These are phyloP conservation scores for Halenospora varia DNA, from an alignment of 495 filamentous ascomycete genomes.

Conservation along the genomic window DNA sequence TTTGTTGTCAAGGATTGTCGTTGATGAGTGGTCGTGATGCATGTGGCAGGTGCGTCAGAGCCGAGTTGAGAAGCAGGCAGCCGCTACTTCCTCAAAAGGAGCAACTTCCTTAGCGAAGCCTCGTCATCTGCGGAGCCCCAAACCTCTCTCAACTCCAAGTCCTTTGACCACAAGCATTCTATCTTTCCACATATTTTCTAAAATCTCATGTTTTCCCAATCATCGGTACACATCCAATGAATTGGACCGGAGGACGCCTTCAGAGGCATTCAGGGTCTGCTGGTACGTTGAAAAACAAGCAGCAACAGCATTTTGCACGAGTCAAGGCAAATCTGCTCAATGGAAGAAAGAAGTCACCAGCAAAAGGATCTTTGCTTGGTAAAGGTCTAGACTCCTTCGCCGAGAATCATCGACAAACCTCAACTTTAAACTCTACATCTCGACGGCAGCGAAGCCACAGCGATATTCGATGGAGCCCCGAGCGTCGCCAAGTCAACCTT, in stretches of 20 bases:
- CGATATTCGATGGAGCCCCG: too few species aligned
- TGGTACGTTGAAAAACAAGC: constrained; percentile 4
- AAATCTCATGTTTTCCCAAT: not conserved
- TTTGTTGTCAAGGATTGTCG: too few species aligned
- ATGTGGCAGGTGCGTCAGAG: too few species aligned
- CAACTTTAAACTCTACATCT: not conserved
- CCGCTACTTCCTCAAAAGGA: too few species aligned
- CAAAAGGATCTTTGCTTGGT: constrained; percentile 8
- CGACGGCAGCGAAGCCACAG: not conserved
- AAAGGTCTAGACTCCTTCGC: constrained; percentile 1
- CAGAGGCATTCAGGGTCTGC: constrained; percentile 14
- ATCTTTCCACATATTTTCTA: not conserved
- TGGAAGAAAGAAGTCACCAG: constrained; percentile 13
- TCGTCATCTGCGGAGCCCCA: too few species aligned
- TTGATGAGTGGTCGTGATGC: too few species aligned
- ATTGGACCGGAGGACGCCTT: constrained; percentile 27
- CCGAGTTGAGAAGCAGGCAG: too few species aligned
- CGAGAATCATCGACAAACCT: not conserved
- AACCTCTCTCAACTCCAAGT: constrained; percentile 28
- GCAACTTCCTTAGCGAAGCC: too few species aligned
- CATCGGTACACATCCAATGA: constrained; percentile 16
- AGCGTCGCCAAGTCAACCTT: too few species aligned
- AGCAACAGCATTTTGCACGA: constrained; percentile 25
- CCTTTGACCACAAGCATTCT: constrained; percentile 18
- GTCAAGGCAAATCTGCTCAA: constrained; percentile 14